phyloP scores from a whole-genome alignment of 2,329 filamentous ascomycete species.

The Neofusicoccum umdonicola region DNA sequence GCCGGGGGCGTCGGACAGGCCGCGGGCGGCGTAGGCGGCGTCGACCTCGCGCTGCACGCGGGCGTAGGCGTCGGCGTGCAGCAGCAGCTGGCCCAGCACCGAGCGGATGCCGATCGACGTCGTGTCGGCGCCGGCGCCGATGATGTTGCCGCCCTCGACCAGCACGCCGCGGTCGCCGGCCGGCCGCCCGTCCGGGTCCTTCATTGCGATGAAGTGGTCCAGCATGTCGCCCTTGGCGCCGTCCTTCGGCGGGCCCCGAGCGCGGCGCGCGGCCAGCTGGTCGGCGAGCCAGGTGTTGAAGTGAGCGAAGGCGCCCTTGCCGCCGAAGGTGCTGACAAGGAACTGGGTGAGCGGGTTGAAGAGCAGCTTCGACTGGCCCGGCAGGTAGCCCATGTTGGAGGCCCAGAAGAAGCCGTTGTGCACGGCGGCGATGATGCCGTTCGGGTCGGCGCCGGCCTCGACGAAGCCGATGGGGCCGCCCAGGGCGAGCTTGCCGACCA shows the following conservation, averaged over 20 bases:
- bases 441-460: background rate
- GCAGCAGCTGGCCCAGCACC: conserved; percentile 44
- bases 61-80: background rate
- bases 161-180: background rate
- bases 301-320: background rate
- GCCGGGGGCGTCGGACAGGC: background rate
- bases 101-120: conserved; percentile 49
- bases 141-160: conserved; percentile 17
- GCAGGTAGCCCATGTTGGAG: background rate
- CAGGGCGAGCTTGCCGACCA: background rate
- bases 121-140: conserved; percentile 42
- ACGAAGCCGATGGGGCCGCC: background rate
- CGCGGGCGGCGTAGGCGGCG: background rate
- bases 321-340: background rate
- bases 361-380: background rate
- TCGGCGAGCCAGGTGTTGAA: background rate
- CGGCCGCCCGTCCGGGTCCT: background rate
- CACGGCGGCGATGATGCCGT: background rate
- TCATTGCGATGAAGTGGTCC: background rate
- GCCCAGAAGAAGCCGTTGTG: background rate
- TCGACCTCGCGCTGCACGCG: background rate
- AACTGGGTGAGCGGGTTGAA: background rate
- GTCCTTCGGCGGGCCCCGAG: background rate
- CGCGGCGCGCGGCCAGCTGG: background rate
- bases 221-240: background rate